Percentiles rank a stretch among this genome's conserved stretches.
Conservation (phyloP, 225 moss, liverwort and hornwort genomes). For the Pseudisothecium myosuroides region DNA sequence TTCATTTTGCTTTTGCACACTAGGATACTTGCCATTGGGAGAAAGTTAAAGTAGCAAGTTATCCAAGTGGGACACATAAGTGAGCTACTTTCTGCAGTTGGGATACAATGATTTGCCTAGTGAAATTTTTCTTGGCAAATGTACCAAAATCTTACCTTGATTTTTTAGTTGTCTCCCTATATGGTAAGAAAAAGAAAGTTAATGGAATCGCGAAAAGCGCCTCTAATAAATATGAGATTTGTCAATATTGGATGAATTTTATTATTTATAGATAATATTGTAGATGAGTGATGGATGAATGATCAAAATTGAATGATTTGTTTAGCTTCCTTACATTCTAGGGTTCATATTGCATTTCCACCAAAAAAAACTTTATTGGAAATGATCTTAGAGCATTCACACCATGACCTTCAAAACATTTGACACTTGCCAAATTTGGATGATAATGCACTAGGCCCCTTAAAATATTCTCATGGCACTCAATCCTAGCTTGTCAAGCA, state of each 20-base stretch:
- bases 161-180: background rate
- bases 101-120: background rate
- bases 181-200: fast-evolving
- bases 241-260: background rate
- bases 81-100: background rate
- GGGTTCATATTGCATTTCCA: fast-evolving
- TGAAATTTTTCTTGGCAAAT: background rate
- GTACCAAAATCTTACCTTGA: background rate
- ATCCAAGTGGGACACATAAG: no score
- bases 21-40: no score
- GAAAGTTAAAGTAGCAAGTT: no score
- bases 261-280: background rate
- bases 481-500: fast-evolving
- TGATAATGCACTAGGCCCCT: fast-evolving
- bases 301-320: no score
- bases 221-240: background rate
- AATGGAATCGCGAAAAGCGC: background rate
- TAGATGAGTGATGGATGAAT: background rate
- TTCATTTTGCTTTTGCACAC: no score
- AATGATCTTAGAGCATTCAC: fast-evolving
- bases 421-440: background rate
- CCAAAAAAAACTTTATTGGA: background rate
- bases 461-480: background rate
- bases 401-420: fast-evolving
- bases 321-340: background rate